Evolutionary conservation across 2,329 filamentous ascomycete genomes (phyloP), one percentile per base, ranked within the genome.

Genomic region (Penicillium concentricum): DNA sequence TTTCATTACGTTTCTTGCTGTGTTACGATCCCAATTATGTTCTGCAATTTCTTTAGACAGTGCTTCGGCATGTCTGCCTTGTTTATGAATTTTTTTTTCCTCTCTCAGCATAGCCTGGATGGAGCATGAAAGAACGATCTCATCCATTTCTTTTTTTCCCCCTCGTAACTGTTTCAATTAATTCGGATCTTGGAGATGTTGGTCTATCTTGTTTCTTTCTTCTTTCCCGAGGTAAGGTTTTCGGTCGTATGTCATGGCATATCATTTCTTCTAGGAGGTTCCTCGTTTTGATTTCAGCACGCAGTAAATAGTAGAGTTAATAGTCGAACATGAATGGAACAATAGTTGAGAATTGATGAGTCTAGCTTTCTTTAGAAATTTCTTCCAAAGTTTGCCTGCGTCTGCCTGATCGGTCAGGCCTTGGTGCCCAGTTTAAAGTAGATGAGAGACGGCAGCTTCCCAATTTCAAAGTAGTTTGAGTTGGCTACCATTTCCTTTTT

Each of bases 51-150:
- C 50, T 56, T 56, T 50, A 26, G 54, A 45, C 51, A 45, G 45
- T 54, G 20, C 38, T 46, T 50, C 44, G 52, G 57, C 54, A 55
- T 39, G 57, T 45, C 49, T 58, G 30, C 42, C 45, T 54, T 52
- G 60, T 52, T 48, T 26, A 34, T 57, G 42, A 50, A 48, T 52
- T 57, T 52, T 55, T 15, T 15, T 28, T 28, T 28, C 8, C 44
- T 51, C 41, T 56, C 57, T 62, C 60, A 61, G 67, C 70, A 72
- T 71, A 67, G 65, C 65, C 63, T 66, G 68, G 69, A 67, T 66
- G 68, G 69, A 67, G 67, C 65, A 66, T 61, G 62, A 68, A 71
- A 69, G 67, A 70, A 63, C 61, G 60, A 66, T 62, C 52, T 63
- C 58, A 58, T 62, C 58, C 50, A 55, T 60, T 55, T 49, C 47